phyloP scores from a whole-genome alignment of 2,329 filamentous ascomycete species.

The Phaeomoniella chlamydospora region DNA sequence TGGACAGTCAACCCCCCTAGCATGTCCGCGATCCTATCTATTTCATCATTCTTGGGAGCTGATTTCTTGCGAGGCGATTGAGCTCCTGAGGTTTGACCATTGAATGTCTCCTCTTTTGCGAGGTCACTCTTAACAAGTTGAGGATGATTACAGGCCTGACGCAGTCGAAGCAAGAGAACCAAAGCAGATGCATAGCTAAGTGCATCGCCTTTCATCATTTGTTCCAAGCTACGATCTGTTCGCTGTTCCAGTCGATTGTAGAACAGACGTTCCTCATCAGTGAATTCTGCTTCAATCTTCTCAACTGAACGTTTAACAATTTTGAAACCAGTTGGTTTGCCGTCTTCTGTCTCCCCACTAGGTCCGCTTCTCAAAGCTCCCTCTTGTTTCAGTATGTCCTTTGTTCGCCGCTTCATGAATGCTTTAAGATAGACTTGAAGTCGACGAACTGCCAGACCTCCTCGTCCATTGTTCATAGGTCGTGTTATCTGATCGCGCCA shows the following conservation, averaged over 20 bases:
- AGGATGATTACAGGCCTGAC: constrained; percentile 91
- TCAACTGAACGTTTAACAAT: constrained; percentile 85
- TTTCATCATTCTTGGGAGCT: constrained; percentile 43
- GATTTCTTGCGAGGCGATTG: constrained; percentile 26
- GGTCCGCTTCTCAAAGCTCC: constrained; percentile 67
- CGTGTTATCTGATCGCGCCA: constrained; percentile 88
- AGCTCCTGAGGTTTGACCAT: constrained; percentile 37
- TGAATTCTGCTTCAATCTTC: constrained; percentile 63
- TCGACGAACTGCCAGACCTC: constrained; percentile 74
- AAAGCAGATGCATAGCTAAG: constrained; percentile 88
- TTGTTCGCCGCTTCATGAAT: constrained; percentile 98
- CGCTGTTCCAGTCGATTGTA: constrained; percentile 73
- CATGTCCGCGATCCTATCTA: constrained; percentile 74
- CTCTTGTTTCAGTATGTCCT: constrained; percentile 85
- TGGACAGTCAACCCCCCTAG: constrained; percentile 72
- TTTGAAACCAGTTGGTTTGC: constrained; percentile 58
- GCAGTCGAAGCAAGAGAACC: constrained; percentile 74
- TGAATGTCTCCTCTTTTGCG: constrained; percentile 72
- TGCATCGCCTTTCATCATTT: constrained; percentile 70
- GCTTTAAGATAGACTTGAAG: constrained; percentile 75
- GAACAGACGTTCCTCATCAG: constrained; percentile 66
- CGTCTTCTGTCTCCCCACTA: constrained; percentile 31
- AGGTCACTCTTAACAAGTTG: constrained; percentile 75
- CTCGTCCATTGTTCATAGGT: constrained; percentile 80
- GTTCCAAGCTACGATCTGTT: constrained; percentile 72